Evolutionary conservation across 1,139 yeast genomes (phyloP).

Genomic region (Zhuliangozyma parablackwelliae): DNA sequence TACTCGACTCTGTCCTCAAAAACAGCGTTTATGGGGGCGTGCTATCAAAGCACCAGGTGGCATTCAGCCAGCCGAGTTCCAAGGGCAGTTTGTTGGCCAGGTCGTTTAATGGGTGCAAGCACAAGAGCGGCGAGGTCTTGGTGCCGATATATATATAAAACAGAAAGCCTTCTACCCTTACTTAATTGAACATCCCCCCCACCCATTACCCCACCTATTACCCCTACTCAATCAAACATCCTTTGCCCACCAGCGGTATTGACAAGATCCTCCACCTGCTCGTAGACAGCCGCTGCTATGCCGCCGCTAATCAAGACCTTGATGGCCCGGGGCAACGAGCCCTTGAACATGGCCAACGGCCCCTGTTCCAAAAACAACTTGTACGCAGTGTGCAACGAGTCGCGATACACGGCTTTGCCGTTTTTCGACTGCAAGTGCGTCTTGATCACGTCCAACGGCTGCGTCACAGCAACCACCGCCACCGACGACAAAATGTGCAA

Average conservation of each 20-base stretch:
- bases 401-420: conserved; percentile 57
- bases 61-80: conserved; percentile 71
- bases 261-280: conserved; percentile 50
- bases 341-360: conserved; percentile 61
- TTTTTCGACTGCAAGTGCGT: conserved; percentile 83
- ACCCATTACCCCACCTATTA: neutral
- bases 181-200: no score
- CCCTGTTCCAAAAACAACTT: conserved; percentile 70
- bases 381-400: conserved; percentile 70
- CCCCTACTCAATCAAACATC: conserved; percentile 29
- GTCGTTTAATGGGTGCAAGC: conserved; percentile 46
- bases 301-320: conserved; percentile 81
- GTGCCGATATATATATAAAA: conserved; percentile 53
- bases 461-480: conserved; percentile 75
- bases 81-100: conserved; percentile 56
- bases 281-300: conserved; percentile 67
- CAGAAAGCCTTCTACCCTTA: no score
- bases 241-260: conserved; percentile 45
- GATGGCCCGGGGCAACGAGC: conserved; percentile 73
- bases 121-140: conserved; percentile 45
- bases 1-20: conserved; percentile 38
- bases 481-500: conserved; percentile 53
- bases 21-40: conserved; percentile 50
- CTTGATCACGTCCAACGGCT: conserved; percentile 87
- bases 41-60: conserved; percentile 41